Evolutionary conservation across 495 filamentous ascomycete genomes (phyloP), one percentile per base, ranked within the genome.

Genomic region (Cladorrhinum samala): DNA sequence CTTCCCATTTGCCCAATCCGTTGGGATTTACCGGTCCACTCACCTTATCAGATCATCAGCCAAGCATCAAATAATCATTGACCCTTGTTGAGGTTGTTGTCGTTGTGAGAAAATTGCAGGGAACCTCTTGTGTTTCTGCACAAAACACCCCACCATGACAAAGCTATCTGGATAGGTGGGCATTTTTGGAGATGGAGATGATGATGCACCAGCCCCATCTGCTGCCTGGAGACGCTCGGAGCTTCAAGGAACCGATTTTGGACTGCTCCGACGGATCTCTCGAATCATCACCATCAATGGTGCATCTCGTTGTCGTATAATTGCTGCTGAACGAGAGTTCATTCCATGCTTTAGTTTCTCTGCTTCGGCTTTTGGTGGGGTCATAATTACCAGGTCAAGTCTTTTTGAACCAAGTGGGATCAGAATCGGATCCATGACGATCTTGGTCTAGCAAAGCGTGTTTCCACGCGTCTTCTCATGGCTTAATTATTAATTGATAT

Each of bases 21-120:
- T 17, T 19, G 19, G 41, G 18, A 9, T 16, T 17, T 9, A 4
- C 41, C n/a, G 9, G 41, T 17, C 41, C 16, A 43, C 20, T 19
- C 41, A 23, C 21, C 11, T 53, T 53, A 53, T 53, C 50, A 53
- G 50, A 53, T 53, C 42, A 36, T 47, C 50, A 47, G 25, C 45
- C 45, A 23, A n/a, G 23, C 45, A 20, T 25, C n/a, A 17, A 14
- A 41, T 41, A 41, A 18, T 18, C 39, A 9, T 41, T 37, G 7
- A 14, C 30, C 30, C 7, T 7, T n/a, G n/a, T n/a, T n/a, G n/a
- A n/a, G n/a, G n/a, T 33, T 33, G 27, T 33, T 33, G 27, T 33
- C 27, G 6, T 33, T 33, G 5, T 5, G 11, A 33, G 11, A 33
- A 33, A 11, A 5, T 33, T 33, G 27, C 27, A 33, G 11, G 27